phyloP scores from a whole-genome alignment of 2,329 filamentous ascomycete species.

The Aspergillus sp. region DNA sequence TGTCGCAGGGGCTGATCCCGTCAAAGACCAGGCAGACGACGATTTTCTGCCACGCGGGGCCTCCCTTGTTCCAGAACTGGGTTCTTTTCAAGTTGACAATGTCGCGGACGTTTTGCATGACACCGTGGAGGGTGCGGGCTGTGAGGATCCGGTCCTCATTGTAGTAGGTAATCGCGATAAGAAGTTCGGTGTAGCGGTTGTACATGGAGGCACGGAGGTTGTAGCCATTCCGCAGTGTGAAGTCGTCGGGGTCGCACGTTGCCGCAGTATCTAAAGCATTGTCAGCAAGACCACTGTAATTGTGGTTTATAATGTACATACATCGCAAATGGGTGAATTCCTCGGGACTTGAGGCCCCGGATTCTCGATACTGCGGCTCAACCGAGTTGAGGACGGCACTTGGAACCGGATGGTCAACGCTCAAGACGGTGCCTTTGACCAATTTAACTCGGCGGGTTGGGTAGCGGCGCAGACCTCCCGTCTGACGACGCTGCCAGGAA shows the following conservation, averaged over 20 bases:
- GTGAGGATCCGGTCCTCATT: conserved; percentile 97
- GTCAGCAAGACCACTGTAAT: background rate
- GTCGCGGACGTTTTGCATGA: conserved; percentile 98
- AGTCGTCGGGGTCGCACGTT: conserved; percentile 98
- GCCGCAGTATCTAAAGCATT: conserved; percentile 81
- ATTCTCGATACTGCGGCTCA: conserved; percentile 83
- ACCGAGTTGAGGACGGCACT: conserved; percentile 97
- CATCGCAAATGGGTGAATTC: conserved; percentile 98
- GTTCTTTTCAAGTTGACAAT: conserved; percentile 99
- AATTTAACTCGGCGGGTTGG: conserved; percentile 97
- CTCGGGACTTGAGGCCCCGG: conserved; percentile 69
- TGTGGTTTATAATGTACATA: conserved; percentile 37
- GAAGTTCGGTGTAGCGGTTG: conserved; percentile 93
- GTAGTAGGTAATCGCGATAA: conserved; percentile 98
- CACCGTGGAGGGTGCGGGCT: conserved; percentile 88
- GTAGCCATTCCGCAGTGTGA: conserved; percentile 98
- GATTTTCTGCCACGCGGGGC: conserved; percentile 99
- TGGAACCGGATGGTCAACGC: conserved; percentile 94
- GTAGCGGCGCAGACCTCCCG: conserved; percentile 73
- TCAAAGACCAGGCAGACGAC: conserved; percentile 96
- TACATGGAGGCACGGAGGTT: conserved; percentile 98
- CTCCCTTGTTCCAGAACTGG: conserved; percentile 99
- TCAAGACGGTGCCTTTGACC: conserved; percentile 94
- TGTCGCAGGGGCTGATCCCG: conserved; percentile 96
- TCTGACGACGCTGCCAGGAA: conserved; percentile 58